A percentile compares a stretch with the other conserved stretches of the same genome.
Evolutionary conservation across 139 green algal species (phyloP).

Genomic region (Ulvella scutata): DNA sequence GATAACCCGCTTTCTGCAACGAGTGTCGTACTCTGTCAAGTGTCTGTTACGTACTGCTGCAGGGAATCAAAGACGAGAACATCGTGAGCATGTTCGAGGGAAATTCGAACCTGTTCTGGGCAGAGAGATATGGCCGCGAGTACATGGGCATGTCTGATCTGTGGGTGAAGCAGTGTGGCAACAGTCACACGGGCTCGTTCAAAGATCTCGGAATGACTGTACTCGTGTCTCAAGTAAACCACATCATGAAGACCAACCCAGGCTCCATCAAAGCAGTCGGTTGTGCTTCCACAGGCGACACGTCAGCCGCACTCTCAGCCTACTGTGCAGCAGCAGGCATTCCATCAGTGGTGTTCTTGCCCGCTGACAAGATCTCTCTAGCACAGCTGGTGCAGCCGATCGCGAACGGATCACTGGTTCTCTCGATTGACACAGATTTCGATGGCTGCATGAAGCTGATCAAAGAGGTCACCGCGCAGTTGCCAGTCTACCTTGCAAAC

Average conservation of each 20-base stretch:
- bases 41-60: background rate
- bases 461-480: constrained; percentile 77
- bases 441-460: constrained; percentile 99
- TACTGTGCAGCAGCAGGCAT: constrained; percentile 95
- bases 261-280: constrained; percentile 83
- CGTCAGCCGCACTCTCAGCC: constrained; percentile 86
- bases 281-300: constrained; percentile 97
- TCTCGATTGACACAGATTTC: constrained; percentile 99
- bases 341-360: constrained; percentile 98
- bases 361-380: constrained; percentile 93
- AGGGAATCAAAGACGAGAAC: constrained; percentile 78
- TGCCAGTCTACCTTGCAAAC: constrained; percentile 99
- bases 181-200: constrained; percentile 95
- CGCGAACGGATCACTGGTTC: constrained; percentile 93
- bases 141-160: constrained; percentile 87
- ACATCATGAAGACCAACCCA: constrained; percentile 71
- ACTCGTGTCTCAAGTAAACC: constrained; percentile 61
- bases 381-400: constrained; percentile 99
- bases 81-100: constrained; percentile 99
- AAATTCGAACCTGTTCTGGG: constrained; percentile 99
- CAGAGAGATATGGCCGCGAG: constrained; percentile 89
- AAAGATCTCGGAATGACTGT: constrained; percentile 99
- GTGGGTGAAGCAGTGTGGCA: constrained; percentile 99
- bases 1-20: no score
- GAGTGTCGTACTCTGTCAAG: no score